phyloP scores from a whole-genome alignment of 495 filamentous ascomycete genomes.

The Friedmanniomyces simplex region DNA sequence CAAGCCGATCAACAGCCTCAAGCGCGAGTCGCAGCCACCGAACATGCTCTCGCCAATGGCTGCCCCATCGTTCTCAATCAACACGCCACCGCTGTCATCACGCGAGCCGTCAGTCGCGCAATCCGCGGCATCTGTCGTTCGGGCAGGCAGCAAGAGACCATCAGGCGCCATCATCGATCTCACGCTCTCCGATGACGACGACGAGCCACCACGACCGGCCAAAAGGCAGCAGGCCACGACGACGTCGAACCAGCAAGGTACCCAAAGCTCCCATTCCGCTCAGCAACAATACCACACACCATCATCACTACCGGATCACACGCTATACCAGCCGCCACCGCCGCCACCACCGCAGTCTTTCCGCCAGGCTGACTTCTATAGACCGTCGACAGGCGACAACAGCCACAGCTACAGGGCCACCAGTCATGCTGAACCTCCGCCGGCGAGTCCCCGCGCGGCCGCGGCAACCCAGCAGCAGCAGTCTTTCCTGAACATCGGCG shows the following conservation, averaged over 20 bases:
- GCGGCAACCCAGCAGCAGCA: not conserved
- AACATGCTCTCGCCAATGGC: conserved; percentile 9
- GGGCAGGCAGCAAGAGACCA: conserved; percentile 49
- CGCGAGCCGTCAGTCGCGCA: conserved; percentile 41
- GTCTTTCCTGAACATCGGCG: not conserved
- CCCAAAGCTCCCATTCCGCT: not conserved
- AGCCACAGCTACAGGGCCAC: not conserved
- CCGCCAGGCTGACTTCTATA: conserved; percentile 8
- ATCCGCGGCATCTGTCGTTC: conserved; percentile 32
- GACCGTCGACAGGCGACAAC: conserved; percentile 4
- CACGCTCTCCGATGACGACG: conserved; percentile 64
- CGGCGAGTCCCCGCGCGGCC: not conserved
- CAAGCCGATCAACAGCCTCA: conserved; percentile 33
- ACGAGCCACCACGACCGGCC: conserved; percentile 38
- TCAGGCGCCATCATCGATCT: conserved; percentile 64
- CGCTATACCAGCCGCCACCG: conserved; percentile 1
- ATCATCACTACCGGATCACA: conserved; percentile 7
- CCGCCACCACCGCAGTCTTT: not conserved
- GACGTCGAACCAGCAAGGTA: not conserved
- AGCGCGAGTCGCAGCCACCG: conserved; percentile 18
- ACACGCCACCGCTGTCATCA: conserved; percentile 45
- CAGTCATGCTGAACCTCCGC: not conserved
- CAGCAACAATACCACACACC: conserved; percentile 12
- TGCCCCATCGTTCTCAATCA: not conserved
- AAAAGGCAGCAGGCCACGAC: conserved; percentile 12